Evolutionary conservation across 2,329 filamentous ascomycete genomes (phyloP), one percentile per base, ranked within the genome.

Genomic region (Talaromyces sp.): DNA sequence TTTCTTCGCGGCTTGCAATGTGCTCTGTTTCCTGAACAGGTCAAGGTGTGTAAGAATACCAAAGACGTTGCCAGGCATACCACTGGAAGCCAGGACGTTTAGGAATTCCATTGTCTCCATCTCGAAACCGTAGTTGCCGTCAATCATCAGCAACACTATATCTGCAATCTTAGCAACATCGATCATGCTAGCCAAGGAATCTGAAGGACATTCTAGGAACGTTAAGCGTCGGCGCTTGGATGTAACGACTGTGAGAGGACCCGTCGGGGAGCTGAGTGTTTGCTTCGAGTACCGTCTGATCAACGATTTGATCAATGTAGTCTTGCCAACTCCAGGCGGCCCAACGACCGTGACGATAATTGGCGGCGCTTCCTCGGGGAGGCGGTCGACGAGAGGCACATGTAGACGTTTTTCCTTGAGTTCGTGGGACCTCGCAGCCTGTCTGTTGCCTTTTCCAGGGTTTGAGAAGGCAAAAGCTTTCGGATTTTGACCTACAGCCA

Each of bases 81-180:
- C 95, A 35, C 91, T 96, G 2, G 92, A 88, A n/a, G 91, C 90
- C 60, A 99, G 83, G 19, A 97, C 89, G 72, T 97, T 98, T 74
- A 99, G 82, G 68, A 99, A 99, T 79, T 99, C 95, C 95, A 99
- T 99, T 0, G 95, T 99, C 84, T 99, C 95, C 95, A 99, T 99
- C 80, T 99, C 95, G 75, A 99, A 99, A 15, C 95, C 96, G 73
- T 91, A 99, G 80, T 98, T 98, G 64, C 95, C 96, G 75, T 99
- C 95, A 71, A 99, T 99, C 91, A 99, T 95, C 64, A 99, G 85
- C 59, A 99, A 84, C 6, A 98, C 92, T 72, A 99, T 97, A 77
- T 99, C 95, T 19, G 96, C 95, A 50, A 99, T 91, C 80, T 99
- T 99, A 66, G 95, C 92, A 64, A 97, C 86, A 78, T 99, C 95